A percentile compares a stretch with the other conserved stretches of the same genome.
Evolutionary conservation across 352 stramenopile species (phyloP).

Genomic region (Phytopythium cucurbitacearum): DNA sequence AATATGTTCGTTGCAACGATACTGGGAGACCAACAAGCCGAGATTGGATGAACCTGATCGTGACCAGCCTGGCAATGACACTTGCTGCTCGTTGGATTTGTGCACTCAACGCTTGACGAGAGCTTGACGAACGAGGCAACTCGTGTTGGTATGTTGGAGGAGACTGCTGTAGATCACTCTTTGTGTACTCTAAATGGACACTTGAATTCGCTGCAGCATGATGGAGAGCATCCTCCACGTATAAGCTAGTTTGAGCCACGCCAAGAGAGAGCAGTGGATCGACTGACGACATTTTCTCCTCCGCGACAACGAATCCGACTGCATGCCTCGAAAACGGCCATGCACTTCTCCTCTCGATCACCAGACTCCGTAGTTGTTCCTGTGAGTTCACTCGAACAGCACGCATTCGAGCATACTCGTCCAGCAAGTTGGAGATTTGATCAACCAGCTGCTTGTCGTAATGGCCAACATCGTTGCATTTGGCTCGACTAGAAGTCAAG

Average conservation of each 20-base stretch:
- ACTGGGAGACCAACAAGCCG: constrained; percentile 24
- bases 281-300: too few species aligned
- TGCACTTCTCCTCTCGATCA: too few species aligned
- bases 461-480: constrained; percentile 14
- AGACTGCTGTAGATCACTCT: not conserved
- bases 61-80: constrained; percentile 6
- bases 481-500: constrained; percentile 3
- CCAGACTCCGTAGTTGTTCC: too few species aligned
- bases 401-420: constrained; percentile 15
- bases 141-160: not conserved
- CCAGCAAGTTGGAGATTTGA: constrained; percentile 22
- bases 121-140: not conserved
- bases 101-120: too few species aligned
- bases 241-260: too few species aligned
- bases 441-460: constrained; percentile 25
- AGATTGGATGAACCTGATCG: constrained; percentile 14
- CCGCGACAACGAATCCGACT: too few species aligned
- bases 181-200: not conserved
- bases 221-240: too few species aligned
- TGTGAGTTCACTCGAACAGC: too few species aligned
- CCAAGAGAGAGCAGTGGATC: too few species aligned
- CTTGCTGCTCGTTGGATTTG: too few species aligned
- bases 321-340: too few species aligned
- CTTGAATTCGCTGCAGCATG: too few species aligned
- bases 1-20: constrained; percentile 18